These are phyloP conservation scores for Aspergillus unguis DNA, from an alignment of 2,329 filamentous ascomycete species.

Conservation along the genomic window DNA sequence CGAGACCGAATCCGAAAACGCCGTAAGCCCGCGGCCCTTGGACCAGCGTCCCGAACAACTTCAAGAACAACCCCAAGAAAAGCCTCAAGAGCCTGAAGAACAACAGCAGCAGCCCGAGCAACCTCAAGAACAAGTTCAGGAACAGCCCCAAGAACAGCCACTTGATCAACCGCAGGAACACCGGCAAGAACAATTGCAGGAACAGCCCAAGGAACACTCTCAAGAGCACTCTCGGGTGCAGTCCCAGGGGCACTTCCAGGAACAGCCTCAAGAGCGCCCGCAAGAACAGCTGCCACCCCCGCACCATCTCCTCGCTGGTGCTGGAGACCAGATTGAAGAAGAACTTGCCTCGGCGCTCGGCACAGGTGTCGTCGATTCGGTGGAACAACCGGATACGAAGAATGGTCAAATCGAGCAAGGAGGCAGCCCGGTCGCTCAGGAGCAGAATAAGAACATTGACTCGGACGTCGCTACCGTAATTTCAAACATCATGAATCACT, in stretches of 20 bases:
- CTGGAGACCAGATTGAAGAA: slow-evolving; percentile 36
- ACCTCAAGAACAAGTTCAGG: neutral
- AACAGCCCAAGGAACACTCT: neutral
- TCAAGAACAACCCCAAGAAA: neutral
- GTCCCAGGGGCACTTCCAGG: neutral
- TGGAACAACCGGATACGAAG: slow-evolving; percentile 22
- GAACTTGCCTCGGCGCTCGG: slow-evolving; percentile 37
- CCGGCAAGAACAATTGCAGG: neutral
- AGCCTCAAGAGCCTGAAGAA: neutral
- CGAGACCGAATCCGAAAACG: slow-evolving; percentile 27
- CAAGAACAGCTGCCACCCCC: slow-evolving; percentile 16
- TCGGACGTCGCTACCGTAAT: slow-evolving; percentile 40
- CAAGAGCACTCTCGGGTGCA: no score
- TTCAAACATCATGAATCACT: slow-evolving; percentile 43
- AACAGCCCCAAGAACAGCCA: neutral
- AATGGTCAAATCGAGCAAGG: slow-evolving; percentile 21
- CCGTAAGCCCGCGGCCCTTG: slow-evolving; percentile 7
- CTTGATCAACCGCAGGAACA: neutral
- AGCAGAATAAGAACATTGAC: slow-evolving; percentile 27
- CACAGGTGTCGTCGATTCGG: slow-evolving; percentile 26
- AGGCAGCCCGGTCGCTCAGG: slow-evolving; percentile 19
- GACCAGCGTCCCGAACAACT: neutral
- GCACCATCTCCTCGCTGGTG: slow-evolving; percentile 13
- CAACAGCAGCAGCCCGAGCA: neutral
- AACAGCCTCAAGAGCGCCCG: neutral